A percentile compares a stretch with the other conserved stretches of the same genome.
Evolutionary conservation across 306 rosid genomes (phyloP).

Genomic region (Fragaria iinumae): DNA sequence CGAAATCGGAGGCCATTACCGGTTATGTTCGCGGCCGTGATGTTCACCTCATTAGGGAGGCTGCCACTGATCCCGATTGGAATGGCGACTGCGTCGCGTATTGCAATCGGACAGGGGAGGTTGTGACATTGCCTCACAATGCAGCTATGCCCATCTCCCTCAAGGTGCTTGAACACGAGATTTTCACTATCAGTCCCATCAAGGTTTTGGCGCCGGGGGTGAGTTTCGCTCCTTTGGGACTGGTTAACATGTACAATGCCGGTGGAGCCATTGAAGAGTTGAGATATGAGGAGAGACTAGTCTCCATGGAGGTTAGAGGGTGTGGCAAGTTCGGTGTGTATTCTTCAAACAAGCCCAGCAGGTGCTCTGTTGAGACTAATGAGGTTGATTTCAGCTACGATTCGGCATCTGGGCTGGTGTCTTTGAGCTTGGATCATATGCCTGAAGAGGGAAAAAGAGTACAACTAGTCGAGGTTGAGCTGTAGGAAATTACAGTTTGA

Average conservation of each 20-base stretch:
- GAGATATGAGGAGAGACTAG: constrained; percentile 42
- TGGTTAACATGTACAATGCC: constrained; percentile 72
- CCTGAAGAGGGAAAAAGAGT: constrained; percentile 49
- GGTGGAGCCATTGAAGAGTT: constrained; percentile 80
- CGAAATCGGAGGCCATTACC: constrained; percentile 43
- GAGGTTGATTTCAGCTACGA: constrained; percentile 50
- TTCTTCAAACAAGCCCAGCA: constrained; percentile 57
- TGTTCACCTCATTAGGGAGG: constrained; percentile 60
- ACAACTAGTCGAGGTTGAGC: constrained; percentile 54
- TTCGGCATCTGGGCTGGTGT: constrained; percentile 49
- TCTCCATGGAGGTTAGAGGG: constrained; percentile 67
- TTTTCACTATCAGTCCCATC: constrained; percentile 68
- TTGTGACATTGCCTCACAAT: constrained; percentile 58
- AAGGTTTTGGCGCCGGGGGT: constrained; percentile 47
- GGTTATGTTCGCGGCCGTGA: constrained; percentile 66
- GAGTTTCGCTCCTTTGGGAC: constrained; percentile 72
- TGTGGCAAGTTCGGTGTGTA: constrained; percentile 75
- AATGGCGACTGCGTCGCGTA: constrained; percentile 67
- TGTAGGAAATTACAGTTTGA: constrained; percentile 29
- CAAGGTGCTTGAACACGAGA: constrained; percentile 67
- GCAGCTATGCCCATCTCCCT: constrained; percentile 69
- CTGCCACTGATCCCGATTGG: constrained; percentile 44
- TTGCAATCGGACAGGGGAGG: constrained; percentile 39
- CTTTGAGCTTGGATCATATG: constrained; percentile 49
- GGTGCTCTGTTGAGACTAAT: constrained; percentile 44